Evolutionary conservation across 306 rosid genomes (phyloP).

Genomic region (Vigna angularis): DNA sequence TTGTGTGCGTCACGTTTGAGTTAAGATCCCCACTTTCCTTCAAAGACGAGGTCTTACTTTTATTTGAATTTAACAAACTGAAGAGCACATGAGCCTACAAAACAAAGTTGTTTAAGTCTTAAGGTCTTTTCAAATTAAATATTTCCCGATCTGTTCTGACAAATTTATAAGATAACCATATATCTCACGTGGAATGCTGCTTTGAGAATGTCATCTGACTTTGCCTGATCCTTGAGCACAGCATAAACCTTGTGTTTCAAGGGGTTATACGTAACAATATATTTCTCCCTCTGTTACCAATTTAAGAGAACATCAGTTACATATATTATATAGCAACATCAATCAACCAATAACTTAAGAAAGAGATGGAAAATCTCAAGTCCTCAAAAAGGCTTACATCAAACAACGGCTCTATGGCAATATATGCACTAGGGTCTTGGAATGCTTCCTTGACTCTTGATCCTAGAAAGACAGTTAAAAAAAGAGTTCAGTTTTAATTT

Average conservation of each 20-base stretch:
- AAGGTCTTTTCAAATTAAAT: conserved; percentile 32
- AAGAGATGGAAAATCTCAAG: conserved; percentile 18
- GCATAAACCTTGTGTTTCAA: conserved; percentile 86
- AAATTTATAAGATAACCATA: conserved; percentile 35
- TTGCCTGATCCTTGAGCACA: conserved; percentile 91
- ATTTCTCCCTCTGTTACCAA: conserved; percentile 77
- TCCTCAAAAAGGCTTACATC: conserved; percentile 56
- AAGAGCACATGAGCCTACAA: conserved; percentile 92
- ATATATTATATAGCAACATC: conserved; percentile 22
- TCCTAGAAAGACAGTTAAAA: conserved; percentile 57
- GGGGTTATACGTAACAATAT: conserved; percentile 86
- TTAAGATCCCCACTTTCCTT: conserved; percentile 51
- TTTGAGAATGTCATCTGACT: conserved; percentile 94
- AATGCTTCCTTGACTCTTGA: conserved; percentile 95
- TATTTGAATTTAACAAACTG: conserved; percentile 65
- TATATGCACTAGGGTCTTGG: conserved; percentile 87
- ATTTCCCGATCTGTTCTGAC: conserved; percentile 12
- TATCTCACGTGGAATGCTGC: conserved; percentile 96
- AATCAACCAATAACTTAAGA: conserved; percentile 26
- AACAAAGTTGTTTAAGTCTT: conserved; percentile 41
- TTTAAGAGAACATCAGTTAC: conserved; percentile 29
- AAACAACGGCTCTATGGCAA: conserved; percentile 85
- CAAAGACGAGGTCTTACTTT: conserved; percentile 45
- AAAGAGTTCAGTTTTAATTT: conserved; percentile 31
- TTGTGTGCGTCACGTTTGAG: conserved; percentile 48